Percentiles rank a stretch among this genome's conserved stretches.
These are phyloP conservation scores for Apophysomyces ossiformis DNA, from an alignment of 371 early-diverging fungal species.

Conservation along the genomic window DNA sequence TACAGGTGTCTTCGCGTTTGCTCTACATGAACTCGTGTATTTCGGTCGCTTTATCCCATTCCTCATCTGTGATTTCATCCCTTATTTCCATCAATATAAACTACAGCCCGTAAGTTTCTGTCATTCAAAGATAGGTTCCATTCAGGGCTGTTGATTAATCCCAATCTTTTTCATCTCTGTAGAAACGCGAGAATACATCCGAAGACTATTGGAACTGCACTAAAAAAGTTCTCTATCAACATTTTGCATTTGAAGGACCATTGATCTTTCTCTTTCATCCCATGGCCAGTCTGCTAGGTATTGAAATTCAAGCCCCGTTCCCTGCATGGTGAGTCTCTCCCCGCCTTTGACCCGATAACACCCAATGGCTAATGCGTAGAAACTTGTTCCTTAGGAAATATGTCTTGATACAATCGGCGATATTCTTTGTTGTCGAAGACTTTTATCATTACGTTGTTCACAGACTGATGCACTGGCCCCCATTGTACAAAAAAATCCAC, in stretches of 20 bases:
- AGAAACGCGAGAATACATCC: slow-evolving; percentile 71
- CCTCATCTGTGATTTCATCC: slow-evolving; percentile 54
- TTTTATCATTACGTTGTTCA: slow-evolving; percentile 84
- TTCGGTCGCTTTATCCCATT: slow-evolving; percentile 82
- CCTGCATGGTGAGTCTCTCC: slow-evolving; percentile 69
- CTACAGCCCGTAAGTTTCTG: slow-evolving; percentile 34
- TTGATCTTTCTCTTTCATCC: slow-evolving; percentile 89
- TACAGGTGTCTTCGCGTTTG: slow-evolving; percentile 67
- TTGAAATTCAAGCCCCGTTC: slow-evolving; percentile 84
- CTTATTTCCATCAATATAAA: slow-evolving; percentile 31
- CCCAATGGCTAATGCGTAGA: neutral
- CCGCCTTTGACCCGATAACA: neutral
- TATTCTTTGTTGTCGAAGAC: slow-evolving; percentile 87
- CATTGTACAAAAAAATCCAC: slow-evolving; percentile 89
- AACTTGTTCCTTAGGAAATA: slow-evolving; percentile 24
- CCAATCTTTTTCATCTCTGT: slow-evolving; percentile 14
- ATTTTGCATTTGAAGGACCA: slow-evolving; percentile 83
- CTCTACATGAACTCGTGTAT: slow-evolving; percentile 81
- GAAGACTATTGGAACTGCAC: slow-evolving; percentile 80
- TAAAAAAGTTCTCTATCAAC: slow-evolving; percentile 69
- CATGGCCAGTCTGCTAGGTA: slow-evolving; percentile 78
- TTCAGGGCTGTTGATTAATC: too few species aligned
- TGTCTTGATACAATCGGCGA: slow-evolving; percentile 54
- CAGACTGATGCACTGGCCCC: slow-evolving; percentile 85
- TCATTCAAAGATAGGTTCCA: neutral